Conservation (phyloP, 1,139 yeast genomes). For the Suhomyces atakaporum region DNA sequence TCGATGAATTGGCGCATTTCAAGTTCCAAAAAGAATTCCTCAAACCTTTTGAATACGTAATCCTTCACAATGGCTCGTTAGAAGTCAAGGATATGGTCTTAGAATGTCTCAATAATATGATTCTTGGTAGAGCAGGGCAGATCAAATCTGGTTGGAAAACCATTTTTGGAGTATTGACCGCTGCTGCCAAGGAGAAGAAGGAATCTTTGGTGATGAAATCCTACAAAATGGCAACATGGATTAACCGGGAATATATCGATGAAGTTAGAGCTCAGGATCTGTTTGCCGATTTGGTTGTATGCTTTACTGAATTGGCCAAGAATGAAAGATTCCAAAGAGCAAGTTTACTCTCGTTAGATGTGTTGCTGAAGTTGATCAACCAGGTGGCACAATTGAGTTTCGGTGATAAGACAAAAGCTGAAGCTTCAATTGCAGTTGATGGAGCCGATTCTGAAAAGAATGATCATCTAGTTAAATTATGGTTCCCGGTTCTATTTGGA, state of each 20-base stretch:
- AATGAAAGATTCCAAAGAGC: constrained; percentile 80
- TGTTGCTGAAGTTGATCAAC: constrained; percentile 64
- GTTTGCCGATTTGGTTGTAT: constrained; percentile 70
- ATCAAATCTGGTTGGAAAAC: constrained; percentile 96
- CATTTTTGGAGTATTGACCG: constrained; percentile 73
- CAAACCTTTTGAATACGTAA: constrained; percentile 83
- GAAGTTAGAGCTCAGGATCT: constrained; percentile 73
- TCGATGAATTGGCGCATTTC: constrained; percentile 93
- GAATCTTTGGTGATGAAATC: constrained; percentile 66
- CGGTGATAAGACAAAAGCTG: constrained; percentile 18
- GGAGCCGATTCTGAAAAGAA: constrained; percentile 23
- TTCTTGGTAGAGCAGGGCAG: constrained; percentile 68
- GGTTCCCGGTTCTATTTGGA: constrained; percentile 85
- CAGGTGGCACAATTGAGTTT: constrained; percentile 52
- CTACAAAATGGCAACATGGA: constrained; percentile 61
- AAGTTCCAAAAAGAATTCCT: constrained; percentile 94
- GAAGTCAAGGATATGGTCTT: constrained; percentile 88
- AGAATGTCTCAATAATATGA: constrained; percentile 87
- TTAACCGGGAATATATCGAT: constrained; percentile 62
- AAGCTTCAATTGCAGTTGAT: constrained; percentile 11
- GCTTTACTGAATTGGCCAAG: constrained; percentile 80
- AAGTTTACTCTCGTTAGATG: constrained; percentile 77
- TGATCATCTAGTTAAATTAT: constrained; percentile 49
- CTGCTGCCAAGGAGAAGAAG: constrained; percentile 57
- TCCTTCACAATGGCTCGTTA: constrained; percentile 63